Conservation (phyloP, 169 alveolate species). For the Pseudocohnilembus persalinus region DNA sequence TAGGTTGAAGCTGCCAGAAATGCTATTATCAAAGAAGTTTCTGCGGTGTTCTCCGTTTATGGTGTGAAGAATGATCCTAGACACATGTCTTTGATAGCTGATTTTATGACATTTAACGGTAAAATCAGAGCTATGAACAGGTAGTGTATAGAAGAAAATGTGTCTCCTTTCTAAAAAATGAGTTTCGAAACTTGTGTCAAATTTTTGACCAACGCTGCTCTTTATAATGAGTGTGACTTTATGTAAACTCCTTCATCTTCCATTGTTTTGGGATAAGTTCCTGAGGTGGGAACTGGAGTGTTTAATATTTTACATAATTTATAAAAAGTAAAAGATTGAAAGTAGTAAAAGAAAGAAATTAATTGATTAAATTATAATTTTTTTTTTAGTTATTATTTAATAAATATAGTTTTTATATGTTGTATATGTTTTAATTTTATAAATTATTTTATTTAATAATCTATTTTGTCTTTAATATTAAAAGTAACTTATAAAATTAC, state of each 20-base stretch:
- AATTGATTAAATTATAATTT: not conserved
- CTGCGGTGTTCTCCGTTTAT: slow-evolving; percentile 94
- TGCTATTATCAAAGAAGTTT: slow-evolving; percentile 93
- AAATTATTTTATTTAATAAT: too few relatives aligned
- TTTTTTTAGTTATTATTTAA: too few relatives aligned
- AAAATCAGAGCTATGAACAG: slow-evolving; percentile 88
- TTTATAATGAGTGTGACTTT: slow-evolving; percentile 47
- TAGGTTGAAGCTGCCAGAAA: slow-evolving; percentile 97
- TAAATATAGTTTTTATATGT: too few relatives aligned
- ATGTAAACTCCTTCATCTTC: slow-evolving; percentile 69
- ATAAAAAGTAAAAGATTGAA: too few relatives aligned
- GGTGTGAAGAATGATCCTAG: slow-evolving; percentile 96
- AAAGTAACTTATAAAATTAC: too few relatives aligned
- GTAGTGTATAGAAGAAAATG: slow-evolving; percentile 88
- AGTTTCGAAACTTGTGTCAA: slow-evolving; percentile 96
- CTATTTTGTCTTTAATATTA: too few relatives aligned
- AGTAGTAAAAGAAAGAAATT: too few relatives aligned
- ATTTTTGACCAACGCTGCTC: slow-evolving; percentile 88
- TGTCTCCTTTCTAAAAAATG: slow-evolving; percentile 96
- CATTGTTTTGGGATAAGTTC: slow-evolving; percentile 70
- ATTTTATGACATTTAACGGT: slow-evolving; percentile 96
- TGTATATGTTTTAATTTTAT: too few relatives aligned
- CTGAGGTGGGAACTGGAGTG: slow-evolving; percentile 73
- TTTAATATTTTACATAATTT: slow-evolving; percentile 64
- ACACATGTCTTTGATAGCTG: slow-evolving; percentile 96